A percentile compares a stretch with the other conserved stretches of the same genome.
Conservation (phyloP, 345 rosid genomes). For the Pugionium cornutum region DNA sequence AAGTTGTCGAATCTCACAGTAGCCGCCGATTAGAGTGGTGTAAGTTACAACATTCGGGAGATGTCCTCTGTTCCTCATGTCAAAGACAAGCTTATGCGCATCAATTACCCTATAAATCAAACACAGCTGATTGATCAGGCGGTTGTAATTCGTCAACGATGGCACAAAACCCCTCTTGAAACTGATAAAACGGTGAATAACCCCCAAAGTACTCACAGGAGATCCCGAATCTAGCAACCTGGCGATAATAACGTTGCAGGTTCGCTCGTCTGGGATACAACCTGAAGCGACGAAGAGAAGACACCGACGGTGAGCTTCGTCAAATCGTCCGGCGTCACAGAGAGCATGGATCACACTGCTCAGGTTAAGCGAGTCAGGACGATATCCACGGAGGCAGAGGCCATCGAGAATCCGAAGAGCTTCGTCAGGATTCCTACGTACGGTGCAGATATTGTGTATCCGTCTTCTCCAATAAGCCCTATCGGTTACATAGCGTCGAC, state of each 20-base stretch:
- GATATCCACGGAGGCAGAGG: slow-evolving; percentile 56
- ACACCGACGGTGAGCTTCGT: slow-evolving; percentile 65
- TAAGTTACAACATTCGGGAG: slow-evolving; percentile 63
- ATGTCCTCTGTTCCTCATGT: slow-evolving; percentile 66
- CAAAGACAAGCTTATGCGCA: slow-evolving; percentile 59
- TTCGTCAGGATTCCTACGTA: slow-evolving; percentile 45
- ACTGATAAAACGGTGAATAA: slow-evolving; percentile 47
- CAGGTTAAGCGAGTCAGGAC: slow-evolving; percentile 59
- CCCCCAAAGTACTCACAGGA: slow-evolving; percentile 50
- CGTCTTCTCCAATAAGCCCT: slow-evolving; percentile 57
- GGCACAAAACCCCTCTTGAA: slow-evolving; percentile 67
- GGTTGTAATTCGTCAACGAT: slow-evolving; percentile 66
- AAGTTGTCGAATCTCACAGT: slow-evolving; percentile 45
- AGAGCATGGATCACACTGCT: slow-evolving; percentile 75
- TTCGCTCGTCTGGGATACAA: slow-evolving; percentile 65
- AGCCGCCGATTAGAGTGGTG: slow-evolving; percentile 68
- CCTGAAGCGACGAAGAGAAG: slow-evolving; percentile 48
- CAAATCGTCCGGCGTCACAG: slow-evolving; percentile 56
- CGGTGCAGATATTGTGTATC: slow-evolving; percentile 58
- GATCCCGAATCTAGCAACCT: slow-evolving; percentile 59
- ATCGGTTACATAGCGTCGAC: slow-evolving; percentile 44
- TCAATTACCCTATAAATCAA: slow-evolving; percentile 41
- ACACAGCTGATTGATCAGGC: slow-evolving; percentile 73
- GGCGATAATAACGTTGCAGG: slow-evolving; percentile 70
- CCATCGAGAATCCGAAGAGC: slow-evolving; percentile 54